Base-by-base conservation (phyloP, 2,329 filamentous ascomycete species). In the Penicillium vulpinum region DNA sequence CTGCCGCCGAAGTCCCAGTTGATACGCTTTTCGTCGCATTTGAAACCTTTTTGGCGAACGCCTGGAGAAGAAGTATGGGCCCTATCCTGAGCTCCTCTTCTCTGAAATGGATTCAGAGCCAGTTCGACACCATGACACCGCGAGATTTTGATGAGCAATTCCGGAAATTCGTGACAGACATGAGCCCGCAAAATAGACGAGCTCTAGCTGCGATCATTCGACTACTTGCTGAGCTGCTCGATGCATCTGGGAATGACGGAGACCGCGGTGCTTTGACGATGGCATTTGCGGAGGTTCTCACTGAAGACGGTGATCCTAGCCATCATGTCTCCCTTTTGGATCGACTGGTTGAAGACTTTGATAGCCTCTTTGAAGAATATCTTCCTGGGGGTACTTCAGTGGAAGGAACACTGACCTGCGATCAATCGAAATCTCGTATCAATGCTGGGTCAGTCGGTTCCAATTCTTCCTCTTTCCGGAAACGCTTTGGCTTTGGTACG, bases 11-110 rank as follows among this genome's bases (percentile, higher is more conserved):
- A 57, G 82, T 90, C 9, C 84, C 87, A 3, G 86, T 93, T 9
- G 92, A 97, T 68, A 87, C 93, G 21, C 83, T 97, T 5, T 96
- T 97, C 69, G 89, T 90, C 26, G 89, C 92, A 0, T 97, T 97
- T 71, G 92, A 97, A 72, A 97, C 95, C 60, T 97, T 97, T 65
- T 78, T 97, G 58, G 87, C 86, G 57, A 88, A 92, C 61, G 92
- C 90, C 13, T 97, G 93, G 93, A 87, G 84, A 57, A 89, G 93
- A 62, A 88, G 91, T 65, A 92, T 97, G 81, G 93, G 93, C 0
- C 86, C 90, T 3, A 85, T 97, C 54, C 86, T 97, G 72, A 86
- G 90, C 1, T 81, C 85, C 51, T 81, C 88, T 45, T 83, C 86
- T 5, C 80, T 97, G 36, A 84, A 88, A 55, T 85, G 86, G 2